Evolutionary conservation across 441 rosid genomes (phyloP).

Genomic region (Breynia disticha): DNA sequence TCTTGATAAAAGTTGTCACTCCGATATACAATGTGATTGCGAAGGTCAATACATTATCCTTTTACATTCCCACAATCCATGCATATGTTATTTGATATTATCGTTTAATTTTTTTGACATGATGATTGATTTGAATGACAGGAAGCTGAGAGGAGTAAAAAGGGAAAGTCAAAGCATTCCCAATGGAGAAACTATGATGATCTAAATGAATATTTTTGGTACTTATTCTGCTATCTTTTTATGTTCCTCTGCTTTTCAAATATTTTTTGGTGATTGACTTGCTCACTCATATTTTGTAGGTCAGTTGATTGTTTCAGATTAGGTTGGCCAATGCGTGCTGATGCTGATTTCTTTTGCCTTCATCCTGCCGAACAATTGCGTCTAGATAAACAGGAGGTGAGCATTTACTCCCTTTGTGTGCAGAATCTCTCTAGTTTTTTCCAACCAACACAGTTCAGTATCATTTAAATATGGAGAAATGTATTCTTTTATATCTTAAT

Average conservation of each 20-base stretch:
- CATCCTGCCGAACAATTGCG: constrained; percentile 22
- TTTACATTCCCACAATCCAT: not conserved
- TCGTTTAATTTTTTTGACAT: constrained; percentile 8
- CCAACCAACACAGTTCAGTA: not conserved
- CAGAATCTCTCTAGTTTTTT: not conserved
- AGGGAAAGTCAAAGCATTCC: constrained; percentile 90
- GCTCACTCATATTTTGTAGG: constrained; percentile 32
- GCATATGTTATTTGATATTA: not conserved
- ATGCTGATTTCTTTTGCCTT: constrained; percentile 78
- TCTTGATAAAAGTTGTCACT: constrained; percentile 78
- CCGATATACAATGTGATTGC: constrained; percentile 82
- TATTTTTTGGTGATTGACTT: constrained; percentile 11
- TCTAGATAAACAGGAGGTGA: constrained; percentile 57
- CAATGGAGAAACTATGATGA: constrained; percentile 99
- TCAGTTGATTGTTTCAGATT: constrained; percentile 89
- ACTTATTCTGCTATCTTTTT: constrained; percentile 10
- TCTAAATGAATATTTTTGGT: constrained; percentile 96
- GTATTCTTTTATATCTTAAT: not conserved
- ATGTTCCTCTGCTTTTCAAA: not conserved
- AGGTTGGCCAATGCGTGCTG: constrained; percentile 99
- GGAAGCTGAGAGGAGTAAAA: constrained; percentile 84
- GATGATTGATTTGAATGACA: constrained; percentile 19
- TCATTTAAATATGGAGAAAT: too few relatives aligned
- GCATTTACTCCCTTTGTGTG: constrained; percentile 9
- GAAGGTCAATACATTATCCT: constrained; percentile 31